A percentile compares a stretch with the other conserved stretches of the same genome.
These are phyloP conservation scores for Ophiostoma populinum DNA, from an alignment of 2,329 filamentous ascomycete genomes.

Conservation along the genomic window DNA sequence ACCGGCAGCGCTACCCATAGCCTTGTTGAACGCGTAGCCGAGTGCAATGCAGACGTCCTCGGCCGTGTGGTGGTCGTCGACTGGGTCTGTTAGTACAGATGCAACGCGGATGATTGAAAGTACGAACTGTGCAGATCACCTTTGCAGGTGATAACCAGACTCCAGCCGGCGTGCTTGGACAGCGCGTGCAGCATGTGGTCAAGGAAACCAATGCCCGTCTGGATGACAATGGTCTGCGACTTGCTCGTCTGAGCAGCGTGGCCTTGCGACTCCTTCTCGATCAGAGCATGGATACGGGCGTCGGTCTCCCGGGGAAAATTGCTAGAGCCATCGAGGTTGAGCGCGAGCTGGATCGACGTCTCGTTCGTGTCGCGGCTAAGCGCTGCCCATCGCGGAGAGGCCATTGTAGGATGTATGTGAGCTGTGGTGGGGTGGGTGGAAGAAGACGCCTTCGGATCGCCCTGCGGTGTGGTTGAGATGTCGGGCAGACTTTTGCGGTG, in stretches of 20 bases:
- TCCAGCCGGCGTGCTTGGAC: conserved; percentile 93
- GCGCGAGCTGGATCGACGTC: conserved; percentile 83
- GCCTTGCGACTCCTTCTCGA: conserved; percentile 27
- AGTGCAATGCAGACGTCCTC: conserved; percentile 91
- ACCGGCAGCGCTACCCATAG: conserved; percentile 61
- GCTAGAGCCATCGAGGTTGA: conserved; percentile 82
- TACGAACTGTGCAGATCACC: conserved; percentile 71
- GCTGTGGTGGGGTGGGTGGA: not conserved
- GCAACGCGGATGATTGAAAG: not conserved
- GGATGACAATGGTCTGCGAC: conserved; percentile 70
- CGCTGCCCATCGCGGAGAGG: conserved; percentile 48
- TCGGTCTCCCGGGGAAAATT: conserved; percentile 47
- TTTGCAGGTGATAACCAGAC: conserved; percentile 61
- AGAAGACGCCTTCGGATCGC: not conserved
- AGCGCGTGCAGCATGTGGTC: conserved; percentile 98
- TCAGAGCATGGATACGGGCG: conserved; percentile 28
- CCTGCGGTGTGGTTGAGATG: no score
- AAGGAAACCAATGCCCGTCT: conserved; percentile 91
- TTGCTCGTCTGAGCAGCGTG: conserved; percentile 77
- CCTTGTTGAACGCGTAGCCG: conserved; percentile 65
- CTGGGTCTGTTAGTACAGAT: conserved; percentile 25
- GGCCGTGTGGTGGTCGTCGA: conserved; percentile 96
- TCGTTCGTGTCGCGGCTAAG: conserved; percentile 90
- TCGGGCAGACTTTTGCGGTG: not conserved
- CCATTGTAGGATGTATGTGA: conserved; percentile 11